Evolutionary conservation across 441 rosid species (phyloP), one percentile per base, ranked within the genome.

Genomic region (Isatis lusitanica): DNA sequence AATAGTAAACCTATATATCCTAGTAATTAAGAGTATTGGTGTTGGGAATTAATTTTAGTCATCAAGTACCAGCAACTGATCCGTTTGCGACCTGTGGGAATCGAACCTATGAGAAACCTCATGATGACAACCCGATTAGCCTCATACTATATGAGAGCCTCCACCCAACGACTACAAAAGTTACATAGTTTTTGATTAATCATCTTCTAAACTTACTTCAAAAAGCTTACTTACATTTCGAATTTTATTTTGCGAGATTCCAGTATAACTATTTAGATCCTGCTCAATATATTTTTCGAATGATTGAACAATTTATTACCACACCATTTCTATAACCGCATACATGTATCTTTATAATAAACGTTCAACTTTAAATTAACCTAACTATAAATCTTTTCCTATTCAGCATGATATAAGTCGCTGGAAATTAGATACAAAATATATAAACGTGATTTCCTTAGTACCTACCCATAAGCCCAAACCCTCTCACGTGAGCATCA

Each of bases 391-490:
- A 64, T 1, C 4, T 11, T 33, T 33, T 18, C 17, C 11, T 50
- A 48, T 40, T 36, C 35, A 35, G 35, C 59, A 66, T 35, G 21
- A 50, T 21, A 50, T 21, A 17, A 66, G 38, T 17, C 26, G 36
- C 48, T 38, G 59, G 48, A 66, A 66, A 52, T 52, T 67, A 52
- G 40, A 55, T 55, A 15, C 31, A 63, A 33, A 21, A 43, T 21
- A 73, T 55, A 73, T 35, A 73, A 73, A 73, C 71, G 77, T 73
- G 77, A 46, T 24, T 44, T 38, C 68, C 51, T 40, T 26, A 70
- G 38, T 61, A 73, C 77, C 77, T 64, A 73, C 77, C 77, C 71
- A 73, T 48, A 66, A 47, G 61, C 66, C 72, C 66, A 38, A 74
- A 66, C 11, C n/a, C n/a, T 50, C 48, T 55, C 71, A 65, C 77